A percentile compares a stretch with the other conserved stretches of the same genome.
phyloP scores from a whole-genome alignment of 2,329 filamentous ascomycete genomes.

The Stagonosporopsis rhizophila region DNA sequence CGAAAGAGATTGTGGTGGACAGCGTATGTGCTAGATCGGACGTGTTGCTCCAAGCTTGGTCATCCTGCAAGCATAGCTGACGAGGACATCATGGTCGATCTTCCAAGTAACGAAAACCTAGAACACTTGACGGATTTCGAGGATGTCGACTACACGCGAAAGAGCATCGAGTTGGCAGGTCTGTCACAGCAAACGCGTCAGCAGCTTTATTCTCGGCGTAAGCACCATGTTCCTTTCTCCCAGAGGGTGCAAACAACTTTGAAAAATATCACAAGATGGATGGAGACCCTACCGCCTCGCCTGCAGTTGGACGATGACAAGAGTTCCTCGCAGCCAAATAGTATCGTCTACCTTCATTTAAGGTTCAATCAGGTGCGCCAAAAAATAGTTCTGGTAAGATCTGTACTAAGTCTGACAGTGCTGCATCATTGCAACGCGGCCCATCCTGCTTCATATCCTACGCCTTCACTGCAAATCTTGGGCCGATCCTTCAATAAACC shows the following conservation, averaged over 20 bases:
- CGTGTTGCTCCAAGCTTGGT: constrained; percentile 46
- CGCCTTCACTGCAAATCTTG: constrained; percentile 25
- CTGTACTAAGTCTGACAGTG: constrained; percentile 18
- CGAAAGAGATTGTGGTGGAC: constrained; percentile 47
- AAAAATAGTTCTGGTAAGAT: not conserved
- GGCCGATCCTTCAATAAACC: constrained; percentile 2
- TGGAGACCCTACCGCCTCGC: constrained; percentile 44
- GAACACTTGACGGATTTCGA: constrained; percentile 42
- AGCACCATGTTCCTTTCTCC: constrained; percentile 38
- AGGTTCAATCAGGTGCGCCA: constrained; percentile 40
- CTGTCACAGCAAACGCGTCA: constrained; percentile 37
- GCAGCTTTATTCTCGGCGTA: constrained; percentile 39
- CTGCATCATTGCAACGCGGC: constrained; percentile 43
- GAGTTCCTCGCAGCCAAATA: constrained; percentile 23
- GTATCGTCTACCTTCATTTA: constrained; percentile 47
- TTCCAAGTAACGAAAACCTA: constrained; percentile 49
- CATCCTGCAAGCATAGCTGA: constrained; percentile 43
- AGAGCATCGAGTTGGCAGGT: constrained; percentile 51
- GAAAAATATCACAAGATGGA: constrained; percentile 48
- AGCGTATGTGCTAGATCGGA: constrained; percentile 42
- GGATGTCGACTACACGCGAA: constrained; percentile 48
- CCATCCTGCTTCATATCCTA: constrained; percentile 44
- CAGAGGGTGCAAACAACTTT: constrained; percentile 49
- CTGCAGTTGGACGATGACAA: constrained; percentile 41
- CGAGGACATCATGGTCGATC: constrained; percentile 51